Evolutionary conservation across 768 basidiomycete genomes (phyloP).

Genomic region (Mrakia blollopis): DNA sequence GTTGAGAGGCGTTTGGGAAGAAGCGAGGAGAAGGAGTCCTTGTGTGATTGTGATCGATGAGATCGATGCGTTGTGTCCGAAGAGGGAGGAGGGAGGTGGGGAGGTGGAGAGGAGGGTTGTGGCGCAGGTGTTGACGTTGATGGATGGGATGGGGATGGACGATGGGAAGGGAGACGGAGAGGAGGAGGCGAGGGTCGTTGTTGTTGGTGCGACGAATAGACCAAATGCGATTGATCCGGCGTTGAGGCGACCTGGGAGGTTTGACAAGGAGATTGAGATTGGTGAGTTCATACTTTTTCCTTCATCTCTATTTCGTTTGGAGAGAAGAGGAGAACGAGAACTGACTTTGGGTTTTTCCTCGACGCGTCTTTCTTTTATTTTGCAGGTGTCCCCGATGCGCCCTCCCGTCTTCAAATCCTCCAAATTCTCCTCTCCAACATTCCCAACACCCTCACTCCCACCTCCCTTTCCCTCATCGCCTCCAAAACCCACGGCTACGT

Average conservation of each 20-base stretch:
- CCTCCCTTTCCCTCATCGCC: slow-evolving; percentile 63
- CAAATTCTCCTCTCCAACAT: slow-evolving; percentile 74
- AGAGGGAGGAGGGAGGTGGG: slow-evolving; percentile 81
- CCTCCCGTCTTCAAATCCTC: slow-evolving; percentile 78
- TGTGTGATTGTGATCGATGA: slow-evolving; percentile 95
- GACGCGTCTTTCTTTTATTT: background rate
- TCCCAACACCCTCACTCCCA: slow-evolving; percentile 62
- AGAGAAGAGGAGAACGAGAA: background rate
- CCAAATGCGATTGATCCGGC: slow-evolving; percentile 96
- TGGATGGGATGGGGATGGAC: slow-evolving; percentile 72
- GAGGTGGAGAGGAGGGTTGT: slow-evolving; percentile 97
- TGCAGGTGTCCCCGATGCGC: slow-evolving; percentile 78
- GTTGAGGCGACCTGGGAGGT: slow-evolving; percentile 77
- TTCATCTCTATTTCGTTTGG: background rate
- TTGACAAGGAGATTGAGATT: slow-evolving; percentile 93
- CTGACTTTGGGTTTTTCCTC: background rate
- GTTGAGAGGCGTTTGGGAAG: slow-evolving; percentile 79
- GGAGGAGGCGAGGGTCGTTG: slow-evolving; percentile 60
- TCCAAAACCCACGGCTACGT: slow-evolving; percentile 86
- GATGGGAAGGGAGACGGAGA: slow-evolving; percentile 48
- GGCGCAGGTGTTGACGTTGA: slow-evolving; percentile 84
- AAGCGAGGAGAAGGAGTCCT: slow-evolving; percentile 73
- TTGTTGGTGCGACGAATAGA: slow-evolving; percentile 92
- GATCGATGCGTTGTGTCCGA: slow-evolving; percentile 88
- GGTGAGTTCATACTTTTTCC: slow-evolving; percentile 48